Evolutionary conservation across 495 filamentous ascomycete genomes (phyloP).

Genomic region (Lasiosphaeris hirsuta): DNA sequence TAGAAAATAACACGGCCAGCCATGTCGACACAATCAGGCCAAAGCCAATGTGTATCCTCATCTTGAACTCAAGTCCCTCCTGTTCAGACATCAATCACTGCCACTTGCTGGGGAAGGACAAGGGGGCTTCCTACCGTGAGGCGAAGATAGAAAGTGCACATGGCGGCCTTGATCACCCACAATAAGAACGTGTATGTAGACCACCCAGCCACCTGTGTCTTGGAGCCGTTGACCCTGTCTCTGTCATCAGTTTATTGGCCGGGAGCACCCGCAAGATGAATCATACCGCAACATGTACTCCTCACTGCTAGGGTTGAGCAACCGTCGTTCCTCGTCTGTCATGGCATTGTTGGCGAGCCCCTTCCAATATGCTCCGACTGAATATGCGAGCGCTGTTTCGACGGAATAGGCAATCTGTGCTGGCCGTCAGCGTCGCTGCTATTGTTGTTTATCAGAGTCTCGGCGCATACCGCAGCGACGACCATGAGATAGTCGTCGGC

Average conservation of each 20-base stretch:
- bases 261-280: neutral
- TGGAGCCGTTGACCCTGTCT: conserved; percentile 52
- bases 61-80: conserved; percentile 47
- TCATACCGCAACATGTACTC: conserved; percentile 45
- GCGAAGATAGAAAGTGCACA: conserved; percentile 59
- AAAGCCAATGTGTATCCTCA: conserved; percentile 53
- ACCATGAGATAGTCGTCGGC: conserved; percentile 61
- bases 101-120: neutral
- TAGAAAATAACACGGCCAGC: conserved; percentile 50
- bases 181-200: conserved; percentile 54
- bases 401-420: conserved; percentile 33
- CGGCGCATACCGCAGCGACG: conserved; percentile 46
- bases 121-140: conserved; percentile 44
- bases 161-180: conserved; percentile 57
- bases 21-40: conserved; percentile 50
- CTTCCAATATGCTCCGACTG: conserved; percentile 37
- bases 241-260: neutral
- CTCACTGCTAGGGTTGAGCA: conserved; percentile 40
- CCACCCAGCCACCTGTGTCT: conserved; percentile 59
- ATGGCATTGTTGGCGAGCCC: conserved; percentile 61
- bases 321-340: conserved; percentile 48
- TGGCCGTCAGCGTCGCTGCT: neutral
- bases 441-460: too few species aligned
- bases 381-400: conserved; percentile 33
- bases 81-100: conserved; percentile 11